Evolutionary conservation across 2,329 filamentous ascomycete species (phyloP), one percentile per base, ranked within the genome.

Genomic region (Alternaria consortialis): DNA sequence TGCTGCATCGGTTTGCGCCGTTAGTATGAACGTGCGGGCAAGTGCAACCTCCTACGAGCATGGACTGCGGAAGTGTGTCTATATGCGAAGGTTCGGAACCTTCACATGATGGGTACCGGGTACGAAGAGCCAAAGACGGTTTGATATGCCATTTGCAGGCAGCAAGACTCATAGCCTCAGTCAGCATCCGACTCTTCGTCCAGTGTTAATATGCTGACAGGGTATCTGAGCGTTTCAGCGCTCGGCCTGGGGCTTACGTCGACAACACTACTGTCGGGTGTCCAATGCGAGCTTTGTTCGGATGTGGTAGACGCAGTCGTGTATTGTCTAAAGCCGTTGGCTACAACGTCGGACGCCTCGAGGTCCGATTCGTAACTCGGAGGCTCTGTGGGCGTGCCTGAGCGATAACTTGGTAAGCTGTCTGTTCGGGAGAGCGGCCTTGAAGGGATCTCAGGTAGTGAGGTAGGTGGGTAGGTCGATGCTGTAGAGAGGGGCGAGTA

Each of bases 401-500:
- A 83, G 25, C 77, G 77, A 66, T 84, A 84, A 57, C 80, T 81
- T 5, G 82, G 82, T 4, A 83, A 70, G 43, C 76, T 79, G 57
- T 73, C 74, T 27, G 78, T 79, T n/a, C 77, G 73, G 3, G 77
- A 79, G 1, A 74, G 62, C 2, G 77, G 72, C 5, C 75, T 73
- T 55, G 78, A 77, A 12, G 75, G 75, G 17, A 73, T 65, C 50
- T 74, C 71, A 1, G 70, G 77, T 58, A 65, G 70, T n/a, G 66
- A 73, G 25, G 63, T 74, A 27, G 67, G 68, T 1, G 73, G 71
- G 60, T 75, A 76, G 5, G 72, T 74, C 0, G 75, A 77, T 48
- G 73, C 69, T 15, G 70, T 62, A 3, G 75, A 74, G 4, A 75
- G 36, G 1, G 74, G 70, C 34, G 72, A 73, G 60, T 68, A 71